Evolutionary conservation across 2,329 filamentous ascomycete species (phyloP).

Genomic region (Aspergillus brunneoviolaceus): DNA sequence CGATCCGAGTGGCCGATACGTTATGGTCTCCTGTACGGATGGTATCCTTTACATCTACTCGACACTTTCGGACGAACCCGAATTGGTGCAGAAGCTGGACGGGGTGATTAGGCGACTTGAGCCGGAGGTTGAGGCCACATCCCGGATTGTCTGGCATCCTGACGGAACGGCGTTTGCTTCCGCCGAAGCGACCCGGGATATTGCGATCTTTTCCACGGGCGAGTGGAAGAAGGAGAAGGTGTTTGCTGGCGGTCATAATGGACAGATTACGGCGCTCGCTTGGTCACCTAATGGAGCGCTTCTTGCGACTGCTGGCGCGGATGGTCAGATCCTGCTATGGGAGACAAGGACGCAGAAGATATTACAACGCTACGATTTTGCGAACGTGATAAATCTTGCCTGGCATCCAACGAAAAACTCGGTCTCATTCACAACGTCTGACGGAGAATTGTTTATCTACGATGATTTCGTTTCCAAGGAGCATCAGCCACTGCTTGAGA

Average conservation of each 20-base stretch:
- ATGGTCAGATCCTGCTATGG: slow-evolving; percentile 65
- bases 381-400: slow-evolving; percentile 78
- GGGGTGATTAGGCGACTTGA: slow-evolving; percentile 80
- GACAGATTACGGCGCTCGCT: slow-evolving; percentile 79
- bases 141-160: slow-evolving; percentile 83
- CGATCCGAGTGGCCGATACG: slow-evolving; percentile 72
- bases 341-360: slow-evolving; percentile 84
- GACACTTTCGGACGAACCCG: slow-evolving; percentile 71
- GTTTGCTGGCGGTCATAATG: slow-evolving; percentile 77
- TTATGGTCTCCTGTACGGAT: slow-evolving; percentile 83
- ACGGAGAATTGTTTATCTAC: slow-evolving; percentile 91
- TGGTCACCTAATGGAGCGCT: slow-evolving; percentile 96
- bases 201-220: slow-evolving; percentile 81
- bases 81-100: slow-evolving; percentile 79
- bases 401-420: slow-evolving; percentile 93
- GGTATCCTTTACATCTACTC: slow-evolving; percentile 90
- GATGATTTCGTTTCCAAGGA: slow-evolving; percentile 56
- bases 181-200: slow-evolving; percentile 75
- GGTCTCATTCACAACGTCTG: slow-evolving; percentile 84
- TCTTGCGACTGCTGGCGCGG: slow-evolving; percentile 63
- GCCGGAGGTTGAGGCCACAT: slow-evolving; percentile 71
- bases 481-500: slow-evolving; percentile 49
- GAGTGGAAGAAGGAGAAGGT: slow-evolving; percentile 85
- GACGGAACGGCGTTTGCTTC: slow-evolving; percentile 89
- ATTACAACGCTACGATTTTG: slow-evolving; percentile 73